Percentiles rank a stretch among this genome's conserved stretches.
Evolutionary conservation across 2,329 filamentous ascomycete species (phyloP).

Genomic region (Fusarium torulosum): DNA sequence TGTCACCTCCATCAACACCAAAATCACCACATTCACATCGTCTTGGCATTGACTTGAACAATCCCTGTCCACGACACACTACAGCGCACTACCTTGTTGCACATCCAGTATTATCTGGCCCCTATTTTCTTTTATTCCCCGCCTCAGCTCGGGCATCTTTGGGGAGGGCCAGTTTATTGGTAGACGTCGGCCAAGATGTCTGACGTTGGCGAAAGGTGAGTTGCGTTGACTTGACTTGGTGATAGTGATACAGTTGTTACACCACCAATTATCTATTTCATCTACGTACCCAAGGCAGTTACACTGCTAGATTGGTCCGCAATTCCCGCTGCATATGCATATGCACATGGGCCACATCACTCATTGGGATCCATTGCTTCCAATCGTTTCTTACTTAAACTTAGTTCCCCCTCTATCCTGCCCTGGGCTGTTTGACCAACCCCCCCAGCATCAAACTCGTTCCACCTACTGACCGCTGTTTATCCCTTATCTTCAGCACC

Average conservation of each 20-base stretch:
- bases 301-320: conserved; percentile 22
- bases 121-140: conserved; percentile 36
- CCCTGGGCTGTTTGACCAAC: conserved; percentile 29
- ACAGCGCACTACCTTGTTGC: conserved; percentile 27
- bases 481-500: conserved; percentile 43
- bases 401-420: conserved; percentile 29
- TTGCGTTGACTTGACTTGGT: neutral
- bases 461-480: conserved; percentile 50
- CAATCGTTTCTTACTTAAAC: conserved; percentile 30
- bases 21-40: conserved; percentile 10
- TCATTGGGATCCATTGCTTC: conserved; percentile 17
- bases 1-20: conserved; percentile 18
- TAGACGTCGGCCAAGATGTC: conserved; percentile 42
- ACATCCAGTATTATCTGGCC: conserved; percentile 32
- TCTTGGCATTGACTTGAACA: conserved; percentile 24
- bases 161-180: conserved; percentile 11
- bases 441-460: conserved; percentile 42
- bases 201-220: conserved; percentile 47
- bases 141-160: conserved; percentile 21
- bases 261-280: conserved; percentile 3
- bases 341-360: conserved; percentile 40
- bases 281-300: neutral
- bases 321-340: conserved; percentile 30
- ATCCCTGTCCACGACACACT: conserved; percentile 25
- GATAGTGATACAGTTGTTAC: conserved; percentile 5